phyloP scores from a whole-genome alignment of 129 eudicot species.

The Flaveria bidentis region DNA sequence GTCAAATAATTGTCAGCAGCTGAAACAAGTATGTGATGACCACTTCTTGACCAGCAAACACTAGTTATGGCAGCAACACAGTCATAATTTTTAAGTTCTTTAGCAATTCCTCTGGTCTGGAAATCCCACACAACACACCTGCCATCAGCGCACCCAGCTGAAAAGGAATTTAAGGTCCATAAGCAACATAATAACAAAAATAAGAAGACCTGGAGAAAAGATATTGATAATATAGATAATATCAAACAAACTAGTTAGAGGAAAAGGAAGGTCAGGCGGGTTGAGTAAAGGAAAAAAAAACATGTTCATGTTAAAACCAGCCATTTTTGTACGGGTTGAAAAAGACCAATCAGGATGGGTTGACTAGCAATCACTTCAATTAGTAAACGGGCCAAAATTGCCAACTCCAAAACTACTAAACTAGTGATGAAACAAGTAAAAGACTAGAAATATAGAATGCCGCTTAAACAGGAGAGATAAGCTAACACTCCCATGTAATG shows the following conservation, averaged over 20 bases:
- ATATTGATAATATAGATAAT: not conserved
- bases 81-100: slow-evolving; percentile 65
- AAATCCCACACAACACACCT: slow-evolving; percentile 90
- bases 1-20: slow-evolving; percentile 76
- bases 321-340: not conserved
- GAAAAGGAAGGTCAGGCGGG: not conserved
- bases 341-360: not conserved
- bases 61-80: slow-evolving; percentile 69
- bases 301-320: not conserved
- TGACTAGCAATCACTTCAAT: not conserved
- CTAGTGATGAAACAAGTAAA: too few relatives aligned
- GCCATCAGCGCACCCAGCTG: slow-evolving; percentile 95
- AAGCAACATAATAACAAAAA: not conserved
- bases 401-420: too few relatives aligned
- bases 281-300: not conserved
- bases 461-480: too few relatives aligned
- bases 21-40: slow-evolving; percentile 77
- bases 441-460: too few relatives aligned
- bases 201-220: not conserved
- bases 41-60: slow-evolving; percentile 84
- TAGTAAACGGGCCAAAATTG: too few relatives aligned
- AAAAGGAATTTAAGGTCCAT: not conserved
- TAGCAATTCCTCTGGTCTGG: slow-evolving; percentile 74
- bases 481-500: too few relatives aligned
- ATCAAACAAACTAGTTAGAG: not conserved